These are phyloP conservation scores for Trichophyton rubrum DNA, from an alignment of 2,329 filamentous ascomycete species.

Conservation along the genomic window DNA sequence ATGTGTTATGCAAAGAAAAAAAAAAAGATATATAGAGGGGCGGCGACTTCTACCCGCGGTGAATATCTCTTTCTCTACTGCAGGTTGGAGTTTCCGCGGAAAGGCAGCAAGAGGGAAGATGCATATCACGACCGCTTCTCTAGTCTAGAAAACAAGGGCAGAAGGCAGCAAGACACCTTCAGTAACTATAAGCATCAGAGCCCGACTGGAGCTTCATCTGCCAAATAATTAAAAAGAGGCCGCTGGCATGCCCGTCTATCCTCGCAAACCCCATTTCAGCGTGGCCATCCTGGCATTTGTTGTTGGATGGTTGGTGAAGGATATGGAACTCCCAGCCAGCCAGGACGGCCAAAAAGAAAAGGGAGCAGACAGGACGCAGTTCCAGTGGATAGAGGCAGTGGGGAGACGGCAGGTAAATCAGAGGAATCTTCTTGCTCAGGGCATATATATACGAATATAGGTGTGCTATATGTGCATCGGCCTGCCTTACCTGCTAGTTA, in stretches of 20 bases:
- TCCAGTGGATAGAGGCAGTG: background rate
- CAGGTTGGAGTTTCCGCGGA: background rate
- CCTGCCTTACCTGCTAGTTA: background rate
- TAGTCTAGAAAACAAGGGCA: background rate
- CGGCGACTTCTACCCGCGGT: background rate
- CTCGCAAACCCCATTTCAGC: background rate
- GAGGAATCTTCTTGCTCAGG: background rate
- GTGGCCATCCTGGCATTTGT: background rate
- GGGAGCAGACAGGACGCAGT: background rate
- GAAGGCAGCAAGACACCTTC: background rate
- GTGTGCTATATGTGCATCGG: background rate
- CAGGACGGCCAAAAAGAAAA: background rate
- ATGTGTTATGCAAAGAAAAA: background rate
- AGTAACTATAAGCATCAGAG: background rate
- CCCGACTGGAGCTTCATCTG: background rate
- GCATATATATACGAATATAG: background rate
- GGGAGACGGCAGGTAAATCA: background rate
- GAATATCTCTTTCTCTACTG: background rate
- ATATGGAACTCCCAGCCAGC: background rate
- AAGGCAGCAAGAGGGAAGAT: constrained; percentile 5
- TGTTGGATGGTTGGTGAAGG: background rate
- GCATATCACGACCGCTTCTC: background rate
- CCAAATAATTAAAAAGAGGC: background rate
- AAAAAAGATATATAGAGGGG: background rate
- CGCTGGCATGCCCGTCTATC: background rate